These are phyloP conservation scores for Phragmites australis DNA, from an alignment of 176 grass and related monocot genomes.

Conservation along the genomic window DNA sequence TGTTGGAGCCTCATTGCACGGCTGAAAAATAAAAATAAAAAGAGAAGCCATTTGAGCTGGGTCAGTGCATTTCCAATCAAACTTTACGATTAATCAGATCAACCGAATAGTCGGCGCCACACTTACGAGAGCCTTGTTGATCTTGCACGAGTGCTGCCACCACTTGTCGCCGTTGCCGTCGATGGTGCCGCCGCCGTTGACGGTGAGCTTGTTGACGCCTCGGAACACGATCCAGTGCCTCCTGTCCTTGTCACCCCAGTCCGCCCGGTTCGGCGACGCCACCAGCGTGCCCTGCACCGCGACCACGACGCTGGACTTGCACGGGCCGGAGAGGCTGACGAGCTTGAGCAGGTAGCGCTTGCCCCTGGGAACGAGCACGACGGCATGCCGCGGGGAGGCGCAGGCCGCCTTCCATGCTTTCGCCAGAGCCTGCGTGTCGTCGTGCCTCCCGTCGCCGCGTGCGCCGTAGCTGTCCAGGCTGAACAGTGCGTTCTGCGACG, in stretches of 20 bases:
- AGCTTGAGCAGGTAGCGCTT: slow-evolving; percentile 57
- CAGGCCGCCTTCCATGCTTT: slow-evolving; percentile 60
- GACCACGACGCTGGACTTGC: slow-evolving; percentile 52
- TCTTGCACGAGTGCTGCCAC: slow-evolving; percentile 87
- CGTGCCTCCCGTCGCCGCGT: slow-evolving; percentile 45
- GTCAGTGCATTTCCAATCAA: slow-evolving; percentile 6
- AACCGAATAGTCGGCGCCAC: not conserved
- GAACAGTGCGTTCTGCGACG: slow-evolving; percentile 47
- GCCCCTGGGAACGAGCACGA: slow-evolving; percentile 50
- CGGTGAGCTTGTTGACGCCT: slow-evolving; percentile 25
- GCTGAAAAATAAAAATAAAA: slow-evolving; percentile 26
- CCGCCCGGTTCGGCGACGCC: slow-evolving; percentile 41
- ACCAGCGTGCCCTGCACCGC: slow-evolving; percentile 59
- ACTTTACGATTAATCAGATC: not conserved
- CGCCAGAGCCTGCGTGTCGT: slow-evolving; percentile 62
- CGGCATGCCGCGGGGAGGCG: slow-evolving; percentile 46
- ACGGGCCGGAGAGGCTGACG: slow-evolving; percentile 60
- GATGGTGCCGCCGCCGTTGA: slow-evolving; percentile 69
- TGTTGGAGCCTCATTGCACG: slow-evolving; percentile 72
- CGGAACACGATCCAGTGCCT: slow-evolving; percentile 64
- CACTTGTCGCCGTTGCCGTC: slow-evolving; percentile 70
- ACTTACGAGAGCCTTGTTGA: slow-evolving; percentile 52
- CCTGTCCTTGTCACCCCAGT: slow-evolving; percentile 43
- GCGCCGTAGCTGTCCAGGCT: slow-evolving; percentile 55
- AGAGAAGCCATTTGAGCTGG: not conserved